Evolutionary conservation across 1,139 yeast genomes (phyloP), one percentile per base, ranked within the genome.

Genomic region (Geotrichum restrictum): DNA sequence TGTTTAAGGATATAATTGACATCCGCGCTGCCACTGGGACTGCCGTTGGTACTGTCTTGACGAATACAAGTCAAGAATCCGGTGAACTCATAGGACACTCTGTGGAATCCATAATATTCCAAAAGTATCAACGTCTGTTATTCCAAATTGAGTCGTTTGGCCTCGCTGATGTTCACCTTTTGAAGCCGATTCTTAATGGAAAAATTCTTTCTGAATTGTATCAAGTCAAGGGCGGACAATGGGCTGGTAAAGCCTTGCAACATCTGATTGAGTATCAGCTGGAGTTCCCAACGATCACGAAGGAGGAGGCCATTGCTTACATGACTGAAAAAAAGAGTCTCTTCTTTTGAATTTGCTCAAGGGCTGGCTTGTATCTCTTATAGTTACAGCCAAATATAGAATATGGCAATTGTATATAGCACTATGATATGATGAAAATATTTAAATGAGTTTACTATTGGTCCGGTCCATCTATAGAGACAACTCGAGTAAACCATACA

Each of bases 211-310:
- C 74, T 47, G 69, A 74, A 14, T 69, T 85, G 21, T 69, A 74
- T 10, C 54, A 54, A 14, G 73, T 72, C 53, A 85, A 83, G 64
- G 88, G 93, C 0, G 98, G 98, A 0, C 89, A 91, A 3, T 88
- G 96, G 96, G 74, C 88, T 76, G 74, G 80, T 7, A 69, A 69
- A 29, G 70, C 82, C 10, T 77, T 80, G 54, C 80, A 79, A 13
- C 69, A 75, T 43, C 75, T 87, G 7, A 66, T 88, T 43, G 69
- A 74, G 13, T 85, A 91, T 87, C 96, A 89, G 68, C 72, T 88
- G 55, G 89, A 85, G 57, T 68, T 87, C 60, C 95, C 95, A 0
- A 63, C 62, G 0, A 75, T 76, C 7, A 65, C 77, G 0, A 72
- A 71, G 49, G 80, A 77, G 0, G 83, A 84, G 37, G 78, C 88